A percentile compares a stretch with the other conserved stretches of the same genome.
Conservation (phyloP, 768 basidiomycete genomes). For the Brasilioporus rufonigricans region DNA sequence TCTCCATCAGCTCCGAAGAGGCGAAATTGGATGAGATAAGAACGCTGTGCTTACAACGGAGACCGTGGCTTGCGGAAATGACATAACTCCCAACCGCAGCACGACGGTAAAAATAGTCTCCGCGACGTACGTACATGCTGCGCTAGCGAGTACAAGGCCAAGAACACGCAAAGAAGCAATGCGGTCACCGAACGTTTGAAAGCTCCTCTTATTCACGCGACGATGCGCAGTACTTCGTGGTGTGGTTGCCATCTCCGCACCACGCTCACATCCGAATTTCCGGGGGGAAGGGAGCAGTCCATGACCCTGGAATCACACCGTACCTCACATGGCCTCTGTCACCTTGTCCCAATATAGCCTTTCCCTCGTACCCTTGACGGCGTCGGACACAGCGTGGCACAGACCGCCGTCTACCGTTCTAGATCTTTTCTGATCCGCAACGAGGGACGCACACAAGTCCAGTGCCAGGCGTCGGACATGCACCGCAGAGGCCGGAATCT, state of each 20-base stretch:
- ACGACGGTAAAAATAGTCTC: conserved; percentile 3
- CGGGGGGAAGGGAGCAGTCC: too few relatives aligned
- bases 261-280: neutral
- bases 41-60: conserved; percentile 5
- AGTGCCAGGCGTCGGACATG: conserved; percentile 56
- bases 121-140: neutral
- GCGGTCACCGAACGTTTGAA: neutral
- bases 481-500: conserved; percentile 45
- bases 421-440: conserved; percentile 13
- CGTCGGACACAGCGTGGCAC: conserved; percentile 23
- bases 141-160: neutral
- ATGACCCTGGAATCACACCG: conserved; percentile 26
- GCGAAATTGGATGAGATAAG: neutral
- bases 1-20: neutral
- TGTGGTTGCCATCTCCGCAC: too few relatives aligned
- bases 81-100: conserved; percentile 13
- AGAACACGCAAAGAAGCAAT: conserved; percentile 3
- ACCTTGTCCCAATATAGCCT: conserved; percentile 35
- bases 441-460: conserved; percentile 50
- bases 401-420: conserved; percentile 18
- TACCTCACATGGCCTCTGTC: conserved; percentile 17
- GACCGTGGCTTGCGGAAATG: conserved; percentile 9
- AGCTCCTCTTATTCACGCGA: neutral
- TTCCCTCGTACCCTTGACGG: conserved; percentile 28
- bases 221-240: neutral